These are phyloP conservation scores for Angophora floribunda DNA, from an alignment of 345 rosid species.

Conservation along the genomic window DNA sequence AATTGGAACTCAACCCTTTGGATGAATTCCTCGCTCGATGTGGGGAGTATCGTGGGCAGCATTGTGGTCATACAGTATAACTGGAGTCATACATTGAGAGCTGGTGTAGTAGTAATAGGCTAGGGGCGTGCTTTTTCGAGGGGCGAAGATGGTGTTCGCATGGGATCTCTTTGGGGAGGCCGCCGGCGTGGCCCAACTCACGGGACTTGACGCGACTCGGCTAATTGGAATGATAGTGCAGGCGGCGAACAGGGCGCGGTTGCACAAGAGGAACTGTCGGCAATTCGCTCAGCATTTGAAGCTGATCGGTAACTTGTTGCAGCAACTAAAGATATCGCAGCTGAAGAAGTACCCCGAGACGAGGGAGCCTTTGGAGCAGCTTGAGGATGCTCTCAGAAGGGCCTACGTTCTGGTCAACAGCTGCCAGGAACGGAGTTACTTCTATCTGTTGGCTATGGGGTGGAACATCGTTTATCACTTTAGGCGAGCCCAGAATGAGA, in stretches of 20 bases:
- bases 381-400: slow-evolving; percentile 23
- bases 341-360: slow-evolving; percentile 16
- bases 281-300: slow-evolving; percentile 27
- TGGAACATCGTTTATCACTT: slow-evolving; percentile 30
- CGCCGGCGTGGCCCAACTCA: slow-evolving; percentile 2
- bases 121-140: neutral
- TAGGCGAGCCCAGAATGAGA: slow-evolving; percentile 22
- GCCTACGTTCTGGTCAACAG: slow-evolving; percentile 19
- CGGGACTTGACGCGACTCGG: slow-evolving; percentile 14
- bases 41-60: neutral
- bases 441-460: slow-evolving; percentile 32
- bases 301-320: slow-evolving; percentile 18
- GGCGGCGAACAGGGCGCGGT: slow-evolving; percentile 15
- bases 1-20: neutral
- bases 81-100: neutral
- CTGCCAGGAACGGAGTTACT: slow-evolving; percentile 19
- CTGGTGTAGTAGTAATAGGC: neutral
- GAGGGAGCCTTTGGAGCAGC: slow-evolving; percentile 24
- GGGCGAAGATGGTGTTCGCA: neutral
- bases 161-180: slow-evolving; percentile 2
- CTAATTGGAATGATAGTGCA: slow-evolving; percentile 10
- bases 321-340: slow-evolving; percentile 19
- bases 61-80: neutral
- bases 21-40: neutral
- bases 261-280: slow-evolving; percentile 21